A percentile compares a stretch with the other conserved stretches of the same genome.
Evolutionary conservation across 106 monocot genomes (phyloP).

Genomic region (Acanthochlamys bracteata): DNA sequence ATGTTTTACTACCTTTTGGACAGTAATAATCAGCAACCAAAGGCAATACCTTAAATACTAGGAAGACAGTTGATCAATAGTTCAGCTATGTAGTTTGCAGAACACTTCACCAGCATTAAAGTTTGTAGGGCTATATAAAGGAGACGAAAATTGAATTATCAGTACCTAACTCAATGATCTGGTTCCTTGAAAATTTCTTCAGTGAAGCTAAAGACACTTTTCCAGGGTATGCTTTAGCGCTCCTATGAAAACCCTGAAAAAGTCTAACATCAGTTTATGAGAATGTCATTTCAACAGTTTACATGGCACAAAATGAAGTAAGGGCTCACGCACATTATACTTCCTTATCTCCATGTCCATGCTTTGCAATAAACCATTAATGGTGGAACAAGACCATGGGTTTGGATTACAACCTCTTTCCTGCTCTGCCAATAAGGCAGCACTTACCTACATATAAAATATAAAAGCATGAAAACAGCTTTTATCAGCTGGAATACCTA

Average conservation of each 20-base stretch:
- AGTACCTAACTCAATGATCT: conserved; percentile 74
- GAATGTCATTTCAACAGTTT: background rate
- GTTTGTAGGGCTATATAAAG: background rate
- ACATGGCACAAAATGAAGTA: background rate
- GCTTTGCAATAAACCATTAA: conserved; percentile 26
- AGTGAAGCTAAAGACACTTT: conserved; percentile 45
- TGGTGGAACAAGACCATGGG: conserved; percentile 38
- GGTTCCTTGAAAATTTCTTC: conserved; percentile 50
- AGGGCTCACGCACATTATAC: conserved; percentile 29
- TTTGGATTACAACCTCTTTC: conserved; percentile 19
- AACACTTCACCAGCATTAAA: no score
- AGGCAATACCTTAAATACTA: no score
- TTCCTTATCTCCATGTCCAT: conserved; percentile 32
- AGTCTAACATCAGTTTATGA: background rate
- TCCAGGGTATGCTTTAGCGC: conserved; percentile 46
- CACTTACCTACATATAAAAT: background rate
- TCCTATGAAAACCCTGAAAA: conserved; percentile 53
- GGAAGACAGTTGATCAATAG: no score
- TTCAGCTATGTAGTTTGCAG: no score
- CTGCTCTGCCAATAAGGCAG: background rate
- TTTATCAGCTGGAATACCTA: no score
- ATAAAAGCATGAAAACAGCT: no score
- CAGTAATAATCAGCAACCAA: no score
- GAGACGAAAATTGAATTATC: background rate
- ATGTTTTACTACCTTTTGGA: no score